Base-by-base conservation (phyloP, 2,329 filamentous ascomycete species). In the Penicillium glabrum region DNA sequence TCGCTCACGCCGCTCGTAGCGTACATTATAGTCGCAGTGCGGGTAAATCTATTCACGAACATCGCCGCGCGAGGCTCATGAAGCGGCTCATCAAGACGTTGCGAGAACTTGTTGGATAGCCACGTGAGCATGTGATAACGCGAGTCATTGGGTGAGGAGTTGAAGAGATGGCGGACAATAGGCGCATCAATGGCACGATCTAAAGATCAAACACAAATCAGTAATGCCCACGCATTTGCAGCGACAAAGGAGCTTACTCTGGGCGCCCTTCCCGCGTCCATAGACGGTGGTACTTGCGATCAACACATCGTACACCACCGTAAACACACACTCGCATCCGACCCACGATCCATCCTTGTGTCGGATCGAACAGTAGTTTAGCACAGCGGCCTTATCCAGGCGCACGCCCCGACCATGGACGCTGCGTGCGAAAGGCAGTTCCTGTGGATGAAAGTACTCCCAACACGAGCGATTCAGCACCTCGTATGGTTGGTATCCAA, bases 121-220 rank as follows among this genome's bases (percentile, higher is more conserved):
- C 93, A 89, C 54, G 91, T 89, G 69, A 96, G 78, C 91, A 96
- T 96, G 75, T 95, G 90, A 72, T 96, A 96, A 61, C 91, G 86
- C 19, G 91, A 90, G 68, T 96, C 91, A 67, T 86, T 82, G 14
- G 90, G 89, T 8, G 90, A 93, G 26, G 88, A 91, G 3, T 90
- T 88, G 72, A 96, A 96, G 27, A 93, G 80, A 49, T 88, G 86
- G 53, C 90, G 86, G 54, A 96, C 87, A 58, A 90, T 83, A 1
- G 90, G 90, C 39, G 90, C 91, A 66, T 91, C 89, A 5, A 86
- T 79, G 16, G 89, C 90, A 64, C 91, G 85, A 67, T 88, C 91
- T 95, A 67, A 16, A 56, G 46, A 9, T 9, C 5, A 23, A 8
- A 14, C 10, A 9, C 0, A 39, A 19, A 23, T 41, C 19, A 41